Conservation (phyloP, 805 yeast genomes). For the Gaillardinia entomophila region DNA sequence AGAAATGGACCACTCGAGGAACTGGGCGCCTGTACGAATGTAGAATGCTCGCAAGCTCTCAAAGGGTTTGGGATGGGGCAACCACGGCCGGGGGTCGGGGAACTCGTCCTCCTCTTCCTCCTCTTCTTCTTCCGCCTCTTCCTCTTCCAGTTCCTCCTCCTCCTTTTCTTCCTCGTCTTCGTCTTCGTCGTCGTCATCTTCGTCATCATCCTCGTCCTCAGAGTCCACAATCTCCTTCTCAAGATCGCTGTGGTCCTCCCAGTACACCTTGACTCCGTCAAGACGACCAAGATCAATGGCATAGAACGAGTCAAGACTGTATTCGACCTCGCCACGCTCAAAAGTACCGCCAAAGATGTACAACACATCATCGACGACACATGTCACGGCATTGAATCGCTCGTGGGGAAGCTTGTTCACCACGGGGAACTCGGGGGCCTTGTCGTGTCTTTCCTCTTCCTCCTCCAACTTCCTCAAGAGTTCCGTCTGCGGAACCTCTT, state of each 20-base stretch:
- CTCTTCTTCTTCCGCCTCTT: conserved; percentile 60
- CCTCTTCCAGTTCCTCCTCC: conserved; percentile 44
- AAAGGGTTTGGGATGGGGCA: conserved; percentile 94
- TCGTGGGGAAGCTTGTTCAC: conserved; percentile 73
- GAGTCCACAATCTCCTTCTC: conserved; percentile 50
- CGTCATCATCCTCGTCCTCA: conserved; percentile 56
- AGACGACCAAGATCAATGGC: conserved; percentile 78
- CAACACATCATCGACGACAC: conserved; percentile 78
- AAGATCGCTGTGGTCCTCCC: conserved; percentile 77
- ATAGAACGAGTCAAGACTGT: conserved; percentile 77
- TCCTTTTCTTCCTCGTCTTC: conserved; percentile 54
- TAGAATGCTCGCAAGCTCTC: conserved; percentile 82
- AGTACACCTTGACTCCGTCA: conserved; percentile 80
- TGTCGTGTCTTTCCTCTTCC: conserved; percentile 34
- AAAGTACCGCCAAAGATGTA: conserved; percentile 88
- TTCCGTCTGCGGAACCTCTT: conserved; percentile 30
- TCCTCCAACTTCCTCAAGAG: conserved; percentile 31
- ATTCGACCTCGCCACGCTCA: conserved; percentile 86
- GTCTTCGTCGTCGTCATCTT: conserved; percentile 54
- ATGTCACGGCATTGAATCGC: conserved; percentile 78
- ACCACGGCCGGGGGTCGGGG: conserved; percentile 93
- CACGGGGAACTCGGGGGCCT: conserved; percentile 47
- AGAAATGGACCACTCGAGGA: conserved; percentile 90
- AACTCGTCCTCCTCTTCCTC: conserved; percentile 60
- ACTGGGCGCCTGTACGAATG: conserved; percentile 77